Evolutionary conservation across 192 early-diverging fungal species (phyloP), one percentile per base, ranked within the genome.

Genomic region (Backusella liffmaniae): DNA sequence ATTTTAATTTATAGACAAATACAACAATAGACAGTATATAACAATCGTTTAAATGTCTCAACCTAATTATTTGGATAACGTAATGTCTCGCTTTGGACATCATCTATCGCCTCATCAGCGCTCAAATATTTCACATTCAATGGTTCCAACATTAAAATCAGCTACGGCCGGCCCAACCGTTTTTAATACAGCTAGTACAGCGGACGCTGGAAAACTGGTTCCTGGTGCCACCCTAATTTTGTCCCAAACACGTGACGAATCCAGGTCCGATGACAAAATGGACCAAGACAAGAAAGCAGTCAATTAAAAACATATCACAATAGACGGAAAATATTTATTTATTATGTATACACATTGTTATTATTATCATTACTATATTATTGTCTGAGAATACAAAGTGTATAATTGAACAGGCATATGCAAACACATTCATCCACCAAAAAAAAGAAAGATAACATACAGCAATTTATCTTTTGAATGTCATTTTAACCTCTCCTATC

Each of bases 11-110:
- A 56, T 62, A 62, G n/a, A 21, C 18, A 8, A 7, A 56, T 56
- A 56, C 18, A 21, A 53, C 2, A 53, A 21, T 53, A 18, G 18
- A 53, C 51, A 53, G n/a, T 23, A 26, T 10, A 32, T 34, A 15
- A 30, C 10, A n/a, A 49, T 37, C 18, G 44, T 39, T 66, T 29
- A 0, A 53, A 56, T 42, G 66, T 66, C 62, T 44, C 66, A 67
- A 15, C 74, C 74, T 23, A 67, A 69, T 6, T 77, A 77, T 26
- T 42, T 77, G 23, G 39, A 77, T 29, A 71, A 62, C 15, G 67
- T 77, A 13, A 71, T 77, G 37, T 77, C 76, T 23, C 46, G 76
- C 26, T 77, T 77, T 29, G 76, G 76, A n/a, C 76, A 77, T 35
- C 69, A 72, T 49, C 32, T 77, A 16, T 72, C 69, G 5, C 53